Evolutionary conservation across 2,329 filamentous ascomycete genomes (phyloP).

Genomic region (Keithomyces neogunnii): DNA sequence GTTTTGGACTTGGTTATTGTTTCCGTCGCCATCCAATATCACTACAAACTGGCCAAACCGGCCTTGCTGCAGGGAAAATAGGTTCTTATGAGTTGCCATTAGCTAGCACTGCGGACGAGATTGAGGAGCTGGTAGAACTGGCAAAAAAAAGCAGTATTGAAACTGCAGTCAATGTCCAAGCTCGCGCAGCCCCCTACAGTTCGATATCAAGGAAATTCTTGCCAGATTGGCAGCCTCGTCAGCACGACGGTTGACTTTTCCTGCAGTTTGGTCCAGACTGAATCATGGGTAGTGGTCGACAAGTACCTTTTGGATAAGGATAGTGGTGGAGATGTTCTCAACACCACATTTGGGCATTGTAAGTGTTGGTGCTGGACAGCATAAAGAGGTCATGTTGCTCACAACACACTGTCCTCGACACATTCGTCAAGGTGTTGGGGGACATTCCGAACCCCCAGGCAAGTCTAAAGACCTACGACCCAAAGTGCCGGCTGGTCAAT

Average conservation of each 20-base stretch:
- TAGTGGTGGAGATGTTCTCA: slow-evolving; percentile 16
- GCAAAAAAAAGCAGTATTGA: slow-evolving; percentile 22
- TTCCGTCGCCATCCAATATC: slow-evolving; percentile 38
- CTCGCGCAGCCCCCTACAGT: slow-evolving; percentile 28
- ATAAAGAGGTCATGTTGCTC: too few relatives aligned
- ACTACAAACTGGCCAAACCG: slow-evolving; percentile 32
- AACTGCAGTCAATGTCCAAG: slow-evolving; percentile 39
- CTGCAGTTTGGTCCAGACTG: slow-evolving; percentile 9
- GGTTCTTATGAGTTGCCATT: slow-evolving; percentile 49
- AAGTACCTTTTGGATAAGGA: slow-evolving; percentile 17
- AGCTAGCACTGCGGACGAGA: slow-evolving; percentile 27
- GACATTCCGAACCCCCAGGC: slow-evolving; percentile 8
- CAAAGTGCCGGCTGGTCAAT: slow-evolving; percentile 13
- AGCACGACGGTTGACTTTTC: slow-evolving; percentile 1
- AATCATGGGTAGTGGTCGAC: slow-evolving; percentile 5
- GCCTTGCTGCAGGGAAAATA: slow-evolving; percentile 38
- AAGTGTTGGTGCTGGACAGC: background rate
- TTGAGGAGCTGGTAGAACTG: slow-evolving; percentile 28
- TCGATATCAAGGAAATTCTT: slow-evolving; percentile 11
- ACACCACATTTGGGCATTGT: slow-evolving; percentile 16
- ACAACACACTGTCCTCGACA: background rate
- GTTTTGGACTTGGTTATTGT: slow-evolving; percentile 45
- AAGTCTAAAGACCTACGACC: slow-evolving; percentile 17
- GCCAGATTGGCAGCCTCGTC: slow-evolving; percentile 7
- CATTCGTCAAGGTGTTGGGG: background rate